Percentiles rank a stretch among this genome's conserved stretches.
Conservation (phyloP, 179 eudicot species). For the Beta macrorhiza region DNA sequence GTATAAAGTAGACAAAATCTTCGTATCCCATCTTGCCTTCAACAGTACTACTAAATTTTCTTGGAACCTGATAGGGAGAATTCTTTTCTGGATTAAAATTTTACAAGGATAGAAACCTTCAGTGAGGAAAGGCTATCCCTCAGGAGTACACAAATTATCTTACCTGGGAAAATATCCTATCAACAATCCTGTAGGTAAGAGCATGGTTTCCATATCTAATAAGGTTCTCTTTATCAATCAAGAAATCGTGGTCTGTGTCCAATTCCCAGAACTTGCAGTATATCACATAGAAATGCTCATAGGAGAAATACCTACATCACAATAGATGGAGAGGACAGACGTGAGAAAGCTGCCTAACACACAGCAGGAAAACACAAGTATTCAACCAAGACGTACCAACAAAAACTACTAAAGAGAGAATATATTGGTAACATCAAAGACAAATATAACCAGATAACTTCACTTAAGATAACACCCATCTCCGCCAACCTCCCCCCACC, state of each 20-base stretch:
- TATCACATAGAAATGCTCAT: slow-evolving; percentile 96
- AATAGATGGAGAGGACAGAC: slow-evolving; percentile 6
- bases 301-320: slow-evolving; percentile 82
- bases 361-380: background rate
- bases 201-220: slow-evolving; percentile 98
- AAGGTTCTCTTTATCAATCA: slow-evolving; percentile 96
- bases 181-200: slow-evolving; percentile 96
- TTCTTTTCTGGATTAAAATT: background rate
- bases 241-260: slow-evolving; percentile 94
- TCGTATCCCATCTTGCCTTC: slow-evolving; percentile 99
- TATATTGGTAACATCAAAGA: too few species aligned
- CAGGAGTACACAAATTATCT: background rate
- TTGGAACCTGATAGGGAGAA: slow-evolving; percentile 51
- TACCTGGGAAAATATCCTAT: slow-evolving; percentile 96
- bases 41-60: slow-evolving; percentile 86
- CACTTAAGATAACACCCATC: background rate
- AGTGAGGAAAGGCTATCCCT: background rate
- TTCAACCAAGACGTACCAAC: background rate
- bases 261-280: slow-evolving; percentile 99
- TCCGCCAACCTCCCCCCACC: background rate
- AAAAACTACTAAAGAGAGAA: background rate
- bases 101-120: background rate
- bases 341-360: background rate
- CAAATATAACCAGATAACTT: background rate
- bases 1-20: slow-evolving; percentile 95